A percentile compares a stretch with the other conserved stretches of the same genome.
Conservation (phyloP, 768 basidiomycete species). For the Pleurotus ostreatus region DNA sequence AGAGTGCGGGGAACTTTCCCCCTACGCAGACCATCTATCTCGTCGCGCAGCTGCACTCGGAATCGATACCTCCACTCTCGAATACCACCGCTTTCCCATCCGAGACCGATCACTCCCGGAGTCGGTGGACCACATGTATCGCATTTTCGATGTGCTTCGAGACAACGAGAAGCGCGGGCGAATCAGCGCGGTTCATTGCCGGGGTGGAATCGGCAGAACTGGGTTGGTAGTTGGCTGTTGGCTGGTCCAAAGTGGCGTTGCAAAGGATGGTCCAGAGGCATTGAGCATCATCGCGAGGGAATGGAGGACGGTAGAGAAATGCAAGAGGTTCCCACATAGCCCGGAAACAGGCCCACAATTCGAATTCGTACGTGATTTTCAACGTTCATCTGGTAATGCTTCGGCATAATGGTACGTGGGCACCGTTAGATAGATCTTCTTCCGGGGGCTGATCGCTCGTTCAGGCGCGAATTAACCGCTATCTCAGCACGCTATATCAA, state of each 20-base stretch:
- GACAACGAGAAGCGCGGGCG: slow-evolving; percentile 59
- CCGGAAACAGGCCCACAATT: slow-evolving; percentile 79
- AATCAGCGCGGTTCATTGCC: slow-evolving; percentile 72
- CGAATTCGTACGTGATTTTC: slow-evolving; percentile 67
- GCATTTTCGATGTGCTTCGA: slow-evolving; percentile 52
- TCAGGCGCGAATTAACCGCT: no score
- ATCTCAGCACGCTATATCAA: no score
- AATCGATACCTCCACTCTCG: slow-evolving; percentile 51
- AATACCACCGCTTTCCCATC: slow-evolving; percentile 79
- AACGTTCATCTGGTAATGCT: slow-evolving; percentile 9
- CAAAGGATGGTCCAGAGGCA: slow-evolving; percentile 61
- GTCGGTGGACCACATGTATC: slow-evolving; percentile 53
- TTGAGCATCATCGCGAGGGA: slow-evolving; percentile 59
- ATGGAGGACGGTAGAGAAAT: slow-evolving; percentile 79
- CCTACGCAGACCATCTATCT: slow-evolving; percentile 55
- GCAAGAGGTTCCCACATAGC: slow-evolving; percentile 66
- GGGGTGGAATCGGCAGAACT: slow-evolving; percentile 70
- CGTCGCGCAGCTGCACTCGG: slow-evolving; percentile 49
- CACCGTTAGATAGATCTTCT: no score
- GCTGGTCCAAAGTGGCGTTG: slow-evolving; percentile 65
- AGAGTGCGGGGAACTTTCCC: slow-evolving; percentile 71
- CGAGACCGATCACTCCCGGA: slow-evolving; percentile 66
- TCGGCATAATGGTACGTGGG: background rate
- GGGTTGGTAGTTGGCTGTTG: slow-evolving; percentile 66
- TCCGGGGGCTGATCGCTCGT: no score